phyloP scores from a whole-genome alignment of 805 yeast genomes.

The Kregervanrija pseudodelftensis region DNA sequence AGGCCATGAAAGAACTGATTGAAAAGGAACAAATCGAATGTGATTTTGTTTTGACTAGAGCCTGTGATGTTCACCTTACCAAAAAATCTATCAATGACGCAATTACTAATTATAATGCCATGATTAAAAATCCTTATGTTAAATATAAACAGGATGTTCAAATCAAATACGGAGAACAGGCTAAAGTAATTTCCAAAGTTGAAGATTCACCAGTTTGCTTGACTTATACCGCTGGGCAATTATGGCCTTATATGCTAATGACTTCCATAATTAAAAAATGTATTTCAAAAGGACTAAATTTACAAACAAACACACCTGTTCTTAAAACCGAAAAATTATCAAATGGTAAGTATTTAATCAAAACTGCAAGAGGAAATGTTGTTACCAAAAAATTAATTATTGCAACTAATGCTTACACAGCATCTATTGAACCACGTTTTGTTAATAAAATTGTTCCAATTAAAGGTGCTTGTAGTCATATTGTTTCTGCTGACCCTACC shows the following conservation, averaged over 20 bases:
- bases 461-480: conserved; percentile 28
- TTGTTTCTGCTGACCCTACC: conserved; percentile 15
- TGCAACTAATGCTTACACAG: conserved; percentile 32
- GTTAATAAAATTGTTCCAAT: conserved; percentile 28
- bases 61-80: conserved; percentile 24
- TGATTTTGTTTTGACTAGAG: conserved; percentile 25
- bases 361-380: conserved; percentile 23
- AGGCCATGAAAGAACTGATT: conserved; percentile 27
- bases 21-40: conserved; percentile 28
- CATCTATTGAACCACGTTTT: conserved; percentile 22
- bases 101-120: conserved; percentile 18
- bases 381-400: conserved; percentile 29
- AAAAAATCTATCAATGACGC: conserved; percentile 11
- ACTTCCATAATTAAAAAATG: conserved; percentile 25
- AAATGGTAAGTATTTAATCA: conserved; percentile 27
- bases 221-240: conserved; percentile 34
- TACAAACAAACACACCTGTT: conserved; percentile 38
- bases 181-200: conserved; percentile 24
- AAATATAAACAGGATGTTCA: conserved; percentile 26
- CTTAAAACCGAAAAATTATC: conserved; percentile 16
- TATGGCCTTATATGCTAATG: conserved; percentile 39
- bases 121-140: conserved; percentile 24
- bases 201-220: conserved; percentile 26
- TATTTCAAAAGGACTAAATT: conserved; percentile 29
- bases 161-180: conserved; percentile 26